Percentiles rank a stretch among this genome's conserved stretches.
phyloP scores from a whole-genome alignment of 192 early-diverging fungal species.

The Coemansia umbellata region DNA sequence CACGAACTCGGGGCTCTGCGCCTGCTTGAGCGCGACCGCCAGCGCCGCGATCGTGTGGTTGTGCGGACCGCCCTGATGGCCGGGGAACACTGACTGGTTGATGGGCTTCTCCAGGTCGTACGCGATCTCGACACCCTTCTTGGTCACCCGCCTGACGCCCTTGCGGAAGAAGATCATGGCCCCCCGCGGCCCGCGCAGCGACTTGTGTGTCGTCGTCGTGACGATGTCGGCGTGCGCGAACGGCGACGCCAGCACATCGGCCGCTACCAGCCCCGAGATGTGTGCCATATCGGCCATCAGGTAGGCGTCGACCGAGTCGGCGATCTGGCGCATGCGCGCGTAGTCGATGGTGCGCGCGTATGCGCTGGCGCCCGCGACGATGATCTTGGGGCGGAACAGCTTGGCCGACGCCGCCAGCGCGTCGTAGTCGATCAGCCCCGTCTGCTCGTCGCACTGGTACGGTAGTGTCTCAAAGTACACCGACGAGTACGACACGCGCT shows the following conservation, averaged over 20 bases:
- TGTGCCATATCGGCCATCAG: constrained; percentile 98
- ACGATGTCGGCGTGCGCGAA: constrained; percentile 95
- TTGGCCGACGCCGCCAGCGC: constrained; percentile 72
- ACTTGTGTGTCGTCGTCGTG: constrained; percentile 99
- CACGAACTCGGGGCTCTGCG: constrained; percentile 79
- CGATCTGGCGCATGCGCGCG: constrained; percentile 69
- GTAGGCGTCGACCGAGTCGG: constrained; percentile 78
- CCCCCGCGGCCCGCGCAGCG: constrained; percentile 95
- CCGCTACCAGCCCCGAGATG: constrained; percentile 87
- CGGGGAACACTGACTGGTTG: constrained; percentile 96
- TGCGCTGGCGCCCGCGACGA: constrained; percentile 92
- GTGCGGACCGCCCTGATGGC: constrained; percentile 98
- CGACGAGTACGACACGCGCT: constrained; percentile 95
- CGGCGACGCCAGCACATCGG: constrained; percentile 80
- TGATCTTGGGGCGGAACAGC: constrained; percentile 93
- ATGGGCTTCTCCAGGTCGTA: constrained; percentile 95
- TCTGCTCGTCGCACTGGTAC: constrained; percentile 86
- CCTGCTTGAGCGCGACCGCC: constrained; percentile 91
- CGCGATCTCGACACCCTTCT: constrained; percentile 82
- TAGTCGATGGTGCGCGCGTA: constrained; percentile 97
- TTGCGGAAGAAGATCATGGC: constrained; percentile 99
- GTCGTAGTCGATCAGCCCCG: constrained; percentile 92
- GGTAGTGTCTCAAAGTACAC: constrained; percentile 96
- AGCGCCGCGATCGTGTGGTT: constrained; percentile 98
- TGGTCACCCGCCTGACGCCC: constrained; percentile 80